Base-by-base conservation (phyloP, 139 green algal genomes). In the Monoraphidium neglectum region DNA sequence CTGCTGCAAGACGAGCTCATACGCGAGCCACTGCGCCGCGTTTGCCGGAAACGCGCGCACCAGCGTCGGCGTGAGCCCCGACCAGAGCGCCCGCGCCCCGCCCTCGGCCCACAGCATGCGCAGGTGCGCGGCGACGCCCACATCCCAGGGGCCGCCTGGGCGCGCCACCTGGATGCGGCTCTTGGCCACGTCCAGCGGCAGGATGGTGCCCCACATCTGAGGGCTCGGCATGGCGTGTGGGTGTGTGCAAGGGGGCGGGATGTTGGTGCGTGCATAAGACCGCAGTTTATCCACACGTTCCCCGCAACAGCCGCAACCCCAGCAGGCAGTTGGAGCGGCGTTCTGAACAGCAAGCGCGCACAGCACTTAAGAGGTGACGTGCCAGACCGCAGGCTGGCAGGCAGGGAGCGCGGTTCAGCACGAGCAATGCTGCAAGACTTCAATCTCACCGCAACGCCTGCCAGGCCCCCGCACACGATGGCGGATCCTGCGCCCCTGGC, bases 111-210 rank as follows among this genome's bases (percentile, higher is more conserved):
- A 79, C 59, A 88, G 71, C 75, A 89, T 63, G 4, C 37, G 26
- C 75, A 94, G 73, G 69, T 93, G 89, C 13, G 56, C 37, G 26
- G 68, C 28, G 2, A 96, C 63, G 0, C 86, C 67, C 2, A 84
- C 80, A 35, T 95, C 90, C 65, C 82, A 78, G 5, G 37, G 10
- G 23, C 46, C 77, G 6, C 91, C 90, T 5, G 90, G 90, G 35
- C 57, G 68, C 0, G 92, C 91, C 0, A 84, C 87, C 67, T 97
- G 92, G 3, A 96, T 87, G 47, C 92, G 79, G 2, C 89, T 96
- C 74, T 97, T 97, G 60, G 90, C 90, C 0, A 90, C 84, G 63
- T 97, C 92, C 1, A 97, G 76, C 3, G 92, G 92, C 53, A 97
- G 77, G 13, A 97, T 85, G 35, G 30, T 57, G 23, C 61, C 61